Base-by-base conservation (phyloP, 805 yeast species). In the Candida quercuum region DNA sequence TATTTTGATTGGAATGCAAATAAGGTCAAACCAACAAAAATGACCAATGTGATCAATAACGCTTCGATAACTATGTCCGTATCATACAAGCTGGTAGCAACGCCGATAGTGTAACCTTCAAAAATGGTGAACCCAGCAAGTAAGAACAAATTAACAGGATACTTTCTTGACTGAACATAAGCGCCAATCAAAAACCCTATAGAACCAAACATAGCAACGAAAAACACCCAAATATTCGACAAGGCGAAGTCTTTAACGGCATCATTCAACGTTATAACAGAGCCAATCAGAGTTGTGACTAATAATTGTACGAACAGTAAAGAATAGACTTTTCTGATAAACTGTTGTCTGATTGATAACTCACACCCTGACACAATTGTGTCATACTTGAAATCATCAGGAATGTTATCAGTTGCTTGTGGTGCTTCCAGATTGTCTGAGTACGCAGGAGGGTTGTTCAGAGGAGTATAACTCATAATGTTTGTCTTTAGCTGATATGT, bases 331-430 rank as follows among this genome's bases (percentile, higher is more conserved):
- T 83, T 84, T 41, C 88, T 72, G 48, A 85, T 65, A 50, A 87
- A 87, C 57, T 78, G 71, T 46, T 81, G 84, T 49, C 96, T 76
- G 28, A 87, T 69, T 13, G 82, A 76, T 36, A 85, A 63, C 41
- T 82, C 85, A 60, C 95, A 86, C 23, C 83, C 78, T 4, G 87
- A 76, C 18, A 87, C 94, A 36, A 74, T 72, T 6, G 83, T 82
- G 25, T 83, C 76, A 59, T 81, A 86, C 57, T 86, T 87, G 74
- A 86, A 87, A 60, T 86, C 95, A 48, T 86, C 84, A 4, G 82
- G 81, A 33, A 73, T 52, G 44, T 50, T 41, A 15, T 44, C 43
- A 3, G 13, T 20, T 4, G 26, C 21, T 12, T 23, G 19, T 1
- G 29, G 24, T 10, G 27, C 23, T 6, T 42, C 43, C 10, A 49